Evolutionary conservation across 2,329 filamentous ascomycete species (phyloP).

Genomic region (Orbilia quercus): DNA sequence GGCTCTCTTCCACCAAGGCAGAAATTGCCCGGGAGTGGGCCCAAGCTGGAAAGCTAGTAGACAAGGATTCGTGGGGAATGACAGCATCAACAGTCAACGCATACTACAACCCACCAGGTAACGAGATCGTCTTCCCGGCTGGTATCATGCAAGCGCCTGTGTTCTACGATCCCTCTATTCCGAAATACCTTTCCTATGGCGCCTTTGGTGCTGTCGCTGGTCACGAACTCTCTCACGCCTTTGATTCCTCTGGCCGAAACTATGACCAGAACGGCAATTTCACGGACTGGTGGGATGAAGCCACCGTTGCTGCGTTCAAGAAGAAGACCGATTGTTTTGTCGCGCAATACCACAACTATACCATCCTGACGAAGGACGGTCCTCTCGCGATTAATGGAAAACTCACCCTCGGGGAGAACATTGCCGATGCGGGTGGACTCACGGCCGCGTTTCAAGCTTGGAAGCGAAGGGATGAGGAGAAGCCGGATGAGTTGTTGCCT

Average conservation of each 20-base stretch:
- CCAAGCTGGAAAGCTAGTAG: conserved; percentile 70
- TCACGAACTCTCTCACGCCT: conserved; percentile 77
- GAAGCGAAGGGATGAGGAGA: conserved; percentile 69
- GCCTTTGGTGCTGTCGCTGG: conserved; percentile 75
- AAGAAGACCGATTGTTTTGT: conserved; percentile 74
- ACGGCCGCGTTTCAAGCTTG: conserved; percentile 74
- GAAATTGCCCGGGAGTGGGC: conserved; percentile 68
- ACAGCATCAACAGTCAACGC: conserved; percentile 73
- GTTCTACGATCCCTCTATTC: conserved; percentile 71
- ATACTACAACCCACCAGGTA: conserved; percentile 73
- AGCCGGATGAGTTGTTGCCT: conserved; percentile 69
- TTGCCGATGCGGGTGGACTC: conserved; percentile 76
- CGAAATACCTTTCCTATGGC: conserved; percentile 75
- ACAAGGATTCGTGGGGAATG: conserved; percentile 72
- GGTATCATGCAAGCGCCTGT: conserved; percentile 77
- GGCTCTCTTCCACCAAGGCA: conserved; percentile 67
- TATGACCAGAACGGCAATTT: conserved; percentile 74
- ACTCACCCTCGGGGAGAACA: conserved; percentile 76
- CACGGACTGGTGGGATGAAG: conserved; percentile 75
- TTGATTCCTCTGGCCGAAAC: conserved; percentile 74
- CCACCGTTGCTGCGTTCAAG: conserved; percentile 71
- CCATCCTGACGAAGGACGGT: conserved; percentile 69
- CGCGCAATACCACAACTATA: conserved; percentile 74
- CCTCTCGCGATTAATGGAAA: conserved; percentile 72
- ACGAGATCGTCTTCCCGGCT: conserved; percentile 76